Conservation (phyloP, 768 basidiomycete genomes). For the Phlegmacium glaucopus region DNA sequence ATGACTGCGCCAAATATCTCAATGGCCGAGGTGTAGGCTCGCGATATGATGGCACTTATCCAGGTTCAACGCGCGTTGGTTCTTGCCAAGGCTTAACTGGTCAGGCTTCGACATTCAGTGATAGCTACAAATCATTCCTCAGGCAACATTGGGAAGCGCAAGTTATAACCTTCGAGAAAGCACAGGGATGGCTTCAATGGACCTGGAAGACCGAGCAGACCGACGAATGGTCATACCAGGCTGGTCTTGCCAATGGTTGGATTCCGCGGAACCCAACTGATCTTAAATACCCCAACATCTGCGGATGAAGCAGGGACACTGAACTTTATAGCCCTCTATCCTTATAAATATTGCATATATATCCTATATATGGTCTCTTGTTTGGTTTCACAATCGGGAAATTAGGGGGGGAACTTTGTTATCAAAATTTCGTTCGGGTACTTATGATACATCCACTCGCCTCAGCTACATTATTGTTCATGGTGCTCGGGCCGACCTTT, state of each 20-base stretch:
- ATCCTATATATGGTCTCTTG: too few species aligned
- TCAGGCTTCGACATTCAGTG: conserved; percentile 67
- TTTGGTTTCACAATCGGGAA: too few species aligned
- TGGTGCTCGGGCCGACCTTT: too few species aligned
- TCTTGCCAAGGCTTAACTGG: conserved; percentile 76
- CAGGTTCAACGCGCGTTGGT: conserved; percentile 66
- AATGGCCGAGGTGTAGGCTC: conserved; percentile 79
- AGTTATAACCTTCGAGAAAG: conserved; percentile 65
- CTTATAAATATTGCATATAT: too few species aligned
- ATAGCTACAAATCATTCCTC: conserved; percentile 77
- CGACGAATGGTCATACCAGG: conserved; percentile 89
- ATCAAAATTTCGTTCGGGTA: too few species aligned
- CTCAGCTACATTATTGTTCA: too few species aligned
- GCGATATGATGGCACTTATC: conserved; percentile 59
- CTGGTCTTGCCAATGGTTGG: conserved; percentile 78
- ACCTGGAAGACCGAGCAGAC: conserved; percentile 82
- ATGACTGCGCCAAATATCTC: conserved; percentile 77
- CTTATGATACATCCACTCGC: too few species aligned
- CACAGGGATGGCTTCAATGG: conserved; percentile 74
- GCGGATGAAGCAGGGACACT: conserved; percentile 29
- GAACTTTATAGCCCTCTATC: too few species aligned
- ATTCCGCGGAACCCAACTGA: conserved; percentile 62
- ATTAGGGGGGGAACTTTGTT: too few species aligned
- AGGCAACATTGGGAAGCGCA: conserved; percentile 86
- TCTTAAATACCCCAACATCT: conserved; percentile 60